These are phyloP conservation scores for Taiozyma sp. DNA, from an alignment of 1,139 yeast species.

Conservation along the genomic window DNA sequence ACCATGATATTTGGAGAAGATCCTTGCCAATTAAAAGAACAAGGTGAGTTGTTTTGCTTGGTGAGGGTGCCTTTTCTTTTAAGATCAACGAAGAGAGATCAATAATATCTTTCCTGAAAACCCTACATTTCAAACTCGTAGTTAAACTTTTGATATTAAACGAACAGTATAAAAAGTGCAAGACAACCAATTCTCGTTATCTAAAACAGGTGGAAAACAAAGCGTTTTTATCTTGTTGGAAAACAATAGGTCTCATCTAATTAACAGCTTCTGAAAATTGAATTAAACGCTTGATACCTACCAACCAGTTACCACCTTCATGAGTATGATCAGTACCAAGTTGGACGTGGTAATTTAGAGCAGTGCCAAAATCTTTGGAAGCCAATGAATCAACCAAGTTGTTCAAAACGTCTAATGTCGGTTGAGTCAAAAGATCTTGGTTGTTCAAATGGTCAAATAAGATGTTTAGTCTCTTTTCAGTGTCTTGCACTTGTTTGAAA, in stretches of 20 bases:
- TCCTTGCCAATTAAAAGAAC: too few species aligned
- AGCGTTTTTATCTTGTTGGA: neutral
- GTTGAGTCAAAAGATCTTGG: constrained; percentile 57
- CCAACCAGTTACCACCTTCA: constrained; percentile 90
- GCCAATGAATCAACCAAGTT: constrained; percentile 48
- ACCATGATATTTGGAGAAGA: too few species aligned
- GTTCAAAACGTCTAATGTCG: constrained; percentile 51
- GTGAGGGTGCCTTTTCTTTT: neutral
- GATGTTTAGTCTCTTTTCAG: constrained; percentile 75
- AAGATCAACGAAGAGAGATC: neutral
- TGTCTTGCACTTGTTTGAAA: constrained; percentile 70
- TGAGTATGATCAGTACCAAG: constrained; percentile 63
- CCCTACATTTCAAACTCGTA: neutral
- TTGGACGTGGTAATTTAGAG: constrained; percentile 51
- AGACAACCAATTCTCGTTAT: neutral
- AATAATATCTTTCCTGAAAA: too few species aligned
- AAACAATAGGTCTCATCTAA: neutral
- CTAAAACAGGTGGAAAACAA: neutral
- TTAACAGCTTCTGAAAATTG: constrained; percentile 51
- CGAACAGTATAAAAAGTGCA: neutral
- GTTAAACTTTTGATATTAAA: neutral
- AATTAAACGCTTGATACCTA: constrained; percentile 85
- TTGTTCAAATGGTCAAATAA: constrained; percentile 80
- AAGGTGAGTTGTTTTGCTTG: too few species aligned
- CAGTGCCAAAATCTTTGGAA: constrained; percentile 52